Conservation (phyloP, 2,329 filamentous ascomycete species). For the Cytospora piceae region DNA sequence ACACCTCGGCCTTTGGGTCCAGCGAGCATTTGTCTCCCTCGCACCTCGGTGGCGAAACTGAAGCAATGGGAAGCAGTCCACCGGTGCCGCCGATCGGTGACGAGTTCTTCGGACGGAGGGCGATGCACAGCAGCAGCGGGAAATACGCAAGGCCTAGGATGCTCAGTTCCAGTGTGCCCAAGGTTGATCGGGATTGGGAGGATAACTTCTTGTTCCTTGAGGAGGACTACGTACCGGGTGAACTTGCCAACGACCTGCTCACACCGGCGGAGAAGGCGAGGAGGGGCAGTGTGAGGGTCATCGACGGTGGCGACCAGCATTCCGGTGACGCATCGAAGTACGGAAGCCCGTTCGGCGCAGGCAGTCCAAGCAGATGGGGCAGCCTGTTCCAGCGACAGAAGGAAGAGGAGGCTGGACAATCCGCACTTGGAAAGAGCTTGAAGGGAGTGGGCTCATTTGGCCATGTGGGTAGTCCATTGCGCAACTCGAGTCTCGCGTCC, state of each 20-base stretch:
- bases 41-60: conserved; percentile 40
- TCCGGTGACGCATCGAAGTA: conserved; percentile 61
- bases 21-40: conserved; percentile 55
- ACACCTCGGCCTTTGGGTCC: conserved; percentile 69
- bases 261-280: conserved; percentile 70
- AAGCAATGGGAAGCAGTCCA: conserved; percentile 49
- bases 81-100: conserved; percentile 57
- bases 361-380: conserved; percentile 65
- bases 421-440: conserved; percentile 39
- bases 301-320: conserved; percentile 42
- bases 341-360: conserved; percentile 60
- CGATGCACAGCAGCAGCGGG: conserved; percentile 65
- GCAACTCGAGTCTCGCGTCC: conserved; percentile 64
- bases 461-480: conserved; percentile 67
- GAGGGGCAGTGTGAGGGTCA: conserved; percentile 60
- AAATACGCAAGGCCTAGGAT: conserved; percentile 68
- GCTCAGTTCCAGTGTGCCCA: conserved; percentile 71
- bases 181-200: conserved; percentile 67
- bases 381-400: conserved; percentile 63
- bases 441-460: conserved; percentile 62
- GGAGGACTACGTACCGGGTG: conserved; percentile 83
- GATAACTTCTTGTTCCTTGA: conserved; percentile 74
- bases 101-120: conserved; percentile 70
- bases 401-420: conserved; percentile 54
- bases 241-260: conserved; percentile 64